A percentile compares a stretch with the other conserved stretches of the same genome.
Conservation (phyloP, 2,329 filamentous ascomycete species). For the Hymenoscyphus infarciens region DNA sequence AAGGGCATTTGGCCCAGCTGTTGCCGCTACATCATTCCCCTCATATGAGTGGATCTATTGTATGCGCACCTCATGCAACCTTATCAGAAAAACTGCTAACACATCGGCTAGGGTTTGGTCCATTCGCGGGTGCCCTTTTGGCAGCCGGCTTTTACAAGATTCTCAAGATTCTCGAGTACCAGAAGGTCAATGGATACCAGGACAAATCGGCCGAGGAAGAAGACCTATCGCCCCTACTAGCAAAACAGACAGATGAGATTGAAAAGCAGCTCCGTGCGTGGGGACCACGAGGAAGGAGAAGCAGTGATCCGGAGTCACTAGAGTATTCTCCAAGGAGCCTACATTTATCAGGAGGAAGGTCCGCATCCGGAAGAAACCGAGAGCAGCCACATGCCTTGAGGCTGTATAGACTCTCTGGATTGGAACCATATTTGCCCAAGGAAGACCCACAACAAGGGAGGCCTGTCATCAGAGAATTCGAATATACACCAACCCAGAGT, state of each 20-base stretch:
- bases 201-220: constrained; percentile 28
- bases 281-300: constrained; percentile 2
- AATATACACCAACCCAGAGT: background rate
- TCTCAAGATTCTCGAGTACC: constrained; percentile 50
- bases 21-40: constrained; percentile 41
- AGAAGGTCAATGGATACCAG: constrained; percentile 47
- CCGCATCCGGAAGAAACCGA: background rate
- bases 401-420: background rate
- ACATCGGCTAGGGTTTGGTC: constrained; percentile 42
- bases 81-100: background rate
- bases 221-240: background rate
- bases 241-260: constrained; percentile 6
- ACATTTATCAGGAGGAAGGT: background rate
- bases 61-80: background rate
- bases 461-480: background rate
- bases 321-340: background rate
- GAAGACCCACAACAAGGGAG: background rate
- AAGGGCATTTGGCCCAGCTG: constrained; percentile 45
- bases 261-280: background rate
- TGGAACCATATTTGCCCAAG: background rate
- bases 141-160: constrained; percentile 49
- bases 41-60: constrained; percentile 48
- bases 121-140: constrained; percentile 46
- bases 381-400: background rate
- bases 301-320: background rate